phyloP scores from a whole-genome alignment of 1,284 basidiomycete species.

The Austropuccinia psidii region DNA sequence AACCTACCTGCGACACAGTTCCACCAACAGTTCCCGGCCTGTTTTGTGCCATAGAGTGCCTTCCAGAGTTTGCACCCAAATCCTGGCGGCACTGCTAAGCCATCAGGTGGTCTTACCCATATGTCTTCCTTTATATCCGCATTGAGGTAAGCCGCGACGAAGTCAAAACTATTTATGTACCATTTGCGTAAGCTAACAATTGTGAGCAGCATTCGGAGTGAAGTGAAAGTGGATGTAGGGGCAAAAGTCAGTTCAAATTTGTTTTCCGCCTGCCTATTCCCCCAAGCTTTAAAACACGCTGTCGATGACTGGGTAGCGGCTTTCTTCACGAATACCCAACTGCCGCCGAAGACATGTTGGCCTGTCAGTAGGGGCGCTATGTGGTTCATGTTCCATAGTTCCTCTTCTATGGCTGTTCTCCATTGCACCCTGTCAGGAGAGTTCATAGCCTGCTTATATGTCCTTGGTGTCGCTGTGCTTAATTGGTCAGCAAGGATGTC shows the following conservation, averaged over 20 bases:
- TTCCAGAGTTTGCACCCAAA: not conserved
- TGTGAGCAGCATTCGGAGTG: not conserved
- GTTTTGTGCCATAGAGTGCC: conserved; percentile 8
- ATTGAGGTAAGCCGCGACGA: conserved; percentile 13
- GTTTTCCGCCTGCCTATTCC: not conserved
- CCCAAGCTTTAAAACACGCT: not conserved
- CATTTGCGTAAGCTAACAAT: not conserved
- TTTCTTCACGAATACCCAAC: too few species aligned
- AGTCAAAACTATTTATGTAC: not conserved
- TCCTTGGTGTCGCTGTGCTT: not conserved
- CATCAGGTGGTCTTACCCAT: not conserved
- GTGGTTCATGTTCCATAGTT: too few species aligned
- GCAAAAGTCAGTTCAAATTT: not conserved
- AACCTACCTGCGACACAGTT: not conserved
- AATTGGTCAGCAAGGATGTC: too few species aligned
- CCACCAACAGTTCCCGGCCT: conserved; percentile 10
- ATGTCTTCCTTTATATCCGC: conserved; percentile 1
- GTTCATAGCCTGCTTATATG: not conserved
- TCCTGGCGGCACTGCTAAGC: not conserved
- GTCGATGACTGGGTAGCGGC: too few species aligned
- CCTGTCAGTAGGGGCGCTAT: too few species aligned
- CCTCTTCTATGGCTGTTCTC: not conserved
- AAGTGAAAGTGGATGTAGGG: not conserved
- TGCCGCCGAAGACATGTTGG: too few species aligned
- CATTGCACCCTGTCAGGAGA: not conserved